Percentiles rank a stretch among this genome's conserved stretches.
These are phyloP conservation scores for Papiliotrema laurentii DNA, from an alignment of 1,284 basidiomycete species.

Conservation along the genomic window DNA sequence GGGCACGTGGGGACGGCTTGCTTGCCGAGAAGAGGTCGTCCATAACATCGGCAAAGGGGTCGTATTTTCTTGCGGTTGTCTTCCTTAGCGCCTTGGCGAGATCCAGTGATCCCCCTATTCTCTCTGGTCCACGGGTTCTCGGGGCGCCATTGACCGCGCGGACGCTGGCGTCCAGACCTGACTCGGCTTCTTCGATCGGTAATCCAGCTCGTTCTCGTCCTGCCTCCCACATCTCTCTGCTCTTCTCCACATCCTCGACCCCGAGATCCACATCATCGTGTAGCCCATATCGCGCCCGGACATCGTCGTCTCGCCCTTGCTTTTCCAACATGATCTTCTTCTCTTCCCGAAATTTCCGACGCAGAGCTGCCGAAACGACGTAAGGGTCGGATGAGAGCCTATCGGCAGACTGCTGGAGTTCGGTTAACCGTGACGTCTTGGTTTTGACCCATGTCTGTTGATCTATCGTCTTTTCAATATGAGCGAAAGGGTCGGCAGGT, in stretches of 20 bases:
- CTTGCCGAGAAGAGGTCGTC: slow-evolving; percentile 10
- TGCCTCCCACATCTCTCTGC: slow-evolving; percentile 24
- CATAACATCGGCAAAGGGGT: slow-evolving; percentile 29
- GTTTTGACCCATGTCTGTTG: slow-evolving; percentile 67
- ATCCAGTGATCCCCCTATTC: neutral
- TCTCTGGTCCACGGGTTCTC: slow-evolving; percentile 15
- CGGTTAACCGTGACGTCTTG: slow-evolving; percentile 69
- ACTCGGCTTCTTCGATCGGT: slow-evolving; percentile 9
- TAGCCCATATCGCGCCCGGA: slow-evolving; percentile 70
- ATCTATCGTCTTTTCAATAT: slow-evolving; percentile 78
- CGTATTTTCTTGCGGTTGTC: slow-evolving; percentile 36
- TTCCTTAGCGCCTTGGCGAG: slow-evolving; percentile 21
- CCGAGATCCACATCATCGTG: slow-evolving; percentile 51
- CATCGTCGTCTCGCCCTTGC: slow-evolving; percentile 60
- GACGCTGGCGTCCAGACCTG: slow-evolving; percentile 6
- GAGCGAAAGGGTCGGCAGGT: slow-evolving; percentile 68
- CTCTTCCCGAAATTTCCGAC: slow-evolving; percentile 75
- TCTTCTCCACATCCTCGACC: slow-evolving; percentile 23
- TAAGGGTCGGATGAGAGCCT: slow-evolving; percentile 81
- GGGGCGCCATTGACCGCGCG: slow-evolving; percentile 8
- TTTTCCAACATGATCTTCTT: slow-evolving; percentile 71
- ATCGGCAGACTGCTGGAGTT: slow-evolving; percentile 67
- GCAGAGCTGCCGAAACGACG: slow-evolving; percentile 63
- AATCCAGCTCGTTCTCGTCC: slow-evolving; percentile 23
- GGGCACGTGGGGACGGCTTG: too few relatives aligned